phyloP scores from a whole-genome alignment of 441 rosid species.

The Geranium incanum region DNA sequence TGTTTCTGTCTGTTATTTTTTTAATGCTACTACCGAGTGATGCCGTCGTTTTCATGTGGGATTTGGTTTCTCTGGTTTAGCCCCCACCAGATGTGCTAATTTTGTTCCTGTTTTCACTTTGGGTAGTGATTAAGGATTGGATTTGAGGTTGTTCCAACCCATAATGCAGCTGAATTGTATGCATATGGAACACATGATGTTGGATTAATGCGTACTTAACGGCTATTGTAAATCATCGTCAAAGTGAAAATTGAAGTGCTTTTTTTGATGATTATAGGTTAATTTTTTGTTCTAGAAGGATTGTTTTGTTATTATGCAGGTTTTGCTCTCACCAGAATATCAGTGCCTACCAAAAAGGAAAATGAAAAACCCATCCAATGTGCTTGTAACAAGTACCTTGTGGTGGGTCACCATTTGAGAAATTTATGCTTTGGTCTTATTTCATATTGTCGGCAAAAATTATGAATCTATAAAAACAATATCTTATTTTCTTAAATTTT shows the following conservation, averaged over 20 bases:
- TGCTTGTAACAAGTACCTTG: neutral
- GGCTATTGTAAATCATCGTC: neutral
- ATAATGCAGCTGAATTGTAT: neutral
- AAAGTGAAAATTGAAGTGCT: slow-evolving; percentile 1
- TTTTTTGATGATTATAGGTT: neutral
- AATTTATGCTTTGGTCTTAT: too few species aligned
- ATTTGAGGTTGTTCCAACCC: neutral
- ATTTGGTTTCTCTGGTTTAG: neutral
- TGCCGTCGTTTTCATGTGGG: neutral
- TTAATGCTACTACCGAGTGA: neutral
- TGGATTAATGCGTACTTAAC: neutral
- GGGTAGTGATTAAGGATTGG: slow-evolving; percentile 1
- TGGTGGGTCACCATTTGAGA: neutral
- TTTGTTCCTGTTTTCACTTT: neutral
- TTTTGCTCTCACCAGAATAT: neutral
- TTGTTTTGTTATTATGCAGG: neutral
- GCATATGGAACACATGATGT: neutral
- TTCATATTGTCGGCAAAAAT: too few species aligned
- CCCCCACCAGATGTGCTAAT: neutral
- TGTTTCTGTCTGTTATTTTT: neutral
- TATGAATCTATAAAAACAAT: too few species aligned
- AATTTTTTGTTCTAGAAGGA: neutral
- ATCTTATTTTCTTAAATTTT: too few species aligned
- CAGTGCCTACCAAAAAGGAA: neutral
- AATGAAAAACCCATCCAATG: neutral